Percentiles rank a stretch among this genome's conserved stretches.
Evolutionary conservation across 2,329 filamentous ascomycete genomes (phyloP).

Genomic region (Fusarium nisikadoi): DNA sequence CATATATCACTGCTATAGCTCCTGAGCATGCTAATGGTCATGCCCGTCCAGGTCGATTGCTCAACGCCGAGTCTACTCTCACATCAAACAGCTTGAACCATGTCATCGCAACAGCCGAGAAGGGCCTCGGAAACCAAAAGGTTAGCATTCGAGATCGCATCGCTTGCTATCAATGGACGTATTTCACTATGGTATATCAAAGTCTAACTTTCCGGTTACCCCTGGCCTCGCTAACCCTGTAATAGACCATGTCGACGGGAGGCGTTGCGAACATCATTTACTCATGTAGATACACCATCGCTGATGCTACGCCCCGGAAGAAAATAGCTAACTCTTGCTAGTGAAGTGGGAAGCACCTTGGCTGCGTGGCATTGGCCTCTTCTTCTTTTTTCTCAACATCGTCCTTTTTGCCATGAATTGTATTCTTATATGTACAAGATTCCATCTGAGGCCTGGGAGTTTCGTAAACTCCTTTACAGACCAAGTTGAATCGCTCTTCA

Average conservation of each 20-base stretch:
- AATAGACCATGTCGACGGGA: constrained; percentile 61
- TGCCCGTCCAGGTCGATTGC: constrained; percentile 10
- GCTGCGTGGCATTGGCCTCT: constrained; percentile 66
- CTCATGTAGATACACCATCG: constrained; percentile 39
- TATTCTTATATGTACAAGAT: constrained; percentile 72
- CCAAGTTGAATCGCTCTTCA: constrained; percentile 81
- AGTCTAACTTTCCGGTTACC: neutral
- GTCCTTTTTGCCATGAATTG: constrained; percentile 72
- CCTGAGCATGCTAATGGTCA: neutral
- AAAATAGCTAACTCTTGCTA: constrained; percentile 8
- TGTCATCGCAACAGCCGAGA: constrained; percentile 49
- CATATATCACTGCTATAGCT: constrained; percentile 28
- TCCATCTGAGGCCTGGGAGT: constrained; percentile 75
- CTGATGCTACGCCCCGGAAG: neutral
- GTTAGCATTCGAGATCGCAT: constrained; percentile 62
- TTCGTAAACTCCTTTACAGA: constrained; percentile 79
- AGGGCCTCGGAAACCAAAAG: constrained; percentile 39
- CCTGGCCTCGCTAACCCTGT: neutral
- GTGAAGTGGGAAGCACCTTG: constrained; percentile 57
- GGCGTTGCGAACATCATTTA: constrained; percentile 66
- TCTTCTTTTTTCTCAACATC: constrained; percentile 73
- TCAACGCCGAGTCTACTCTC: constrained; percentile 25
- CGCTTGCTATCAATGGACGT: constrained; percentile 74
- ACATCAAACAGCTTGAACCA: constrained; percentile 46
- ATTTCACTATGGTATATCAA: constrained; percentile 68